Base-by-base conservation (phyloP, 164 flowering plant species). In the Pachysandra terminalis region DNA sequence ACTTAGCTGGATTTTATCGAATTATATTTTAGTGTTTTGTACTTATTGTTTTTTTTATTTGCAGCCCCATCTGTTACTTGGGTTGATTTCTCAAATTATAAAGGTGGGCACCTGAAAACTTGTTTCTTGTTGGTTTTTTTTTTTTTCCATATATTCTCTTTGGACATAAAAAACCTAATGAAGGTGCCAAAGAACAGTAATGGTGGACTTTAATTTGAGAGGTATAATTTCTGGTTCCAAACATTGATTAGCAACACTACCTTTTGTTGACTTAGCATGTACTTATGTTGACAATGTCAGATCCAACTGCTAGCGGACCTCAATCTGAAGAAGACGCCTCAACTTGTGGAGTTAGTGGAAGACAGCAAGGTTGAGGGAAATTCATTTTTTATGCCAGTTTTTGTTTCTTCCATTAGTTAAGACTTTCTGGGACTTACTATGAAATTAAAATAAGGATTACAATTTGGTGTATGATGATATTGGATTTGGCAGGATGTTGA, bases 231-330 rank as follows among this genome's bases (percentile, higher is more conserved):
- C 21, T 4, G 59, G 59, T 56, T 21, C 19, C 25, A 56, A 10
- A 21, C 10, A 23, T 21, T 56, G 25, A 56, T 56, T 56, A 12
- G 23, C 21, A 10, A 45, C 15, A 45, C 51, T 32, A 32, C 7
- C 37, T 32, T 32, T 32, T 32, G 7, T 32, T 32, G 37, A 32
- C 37, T 32, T 32, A 3, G 17, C 10, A 45, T 45, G 1, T 45
- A 1, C 10, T 45, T 45, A 1, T 45, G 4, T 32, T 71, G 74
- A 54, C 24, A 19, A 65, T 23, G 57, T 35, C 84, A 93, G 98
- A 93, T 93, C 70, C 98, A 93, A 88, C 79, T 93, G 25, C 75
- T 93, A 68, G 97, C 96, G 6, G 94, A 88, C 78, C 92, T 93
- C 75, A 93, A 87, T 81, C 85, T 93, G 48, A 89, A 76, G 82